Base-by-base conservation (phyloP, 202 grass and related monocot genomes). In the Carex arenaria region DNA sequence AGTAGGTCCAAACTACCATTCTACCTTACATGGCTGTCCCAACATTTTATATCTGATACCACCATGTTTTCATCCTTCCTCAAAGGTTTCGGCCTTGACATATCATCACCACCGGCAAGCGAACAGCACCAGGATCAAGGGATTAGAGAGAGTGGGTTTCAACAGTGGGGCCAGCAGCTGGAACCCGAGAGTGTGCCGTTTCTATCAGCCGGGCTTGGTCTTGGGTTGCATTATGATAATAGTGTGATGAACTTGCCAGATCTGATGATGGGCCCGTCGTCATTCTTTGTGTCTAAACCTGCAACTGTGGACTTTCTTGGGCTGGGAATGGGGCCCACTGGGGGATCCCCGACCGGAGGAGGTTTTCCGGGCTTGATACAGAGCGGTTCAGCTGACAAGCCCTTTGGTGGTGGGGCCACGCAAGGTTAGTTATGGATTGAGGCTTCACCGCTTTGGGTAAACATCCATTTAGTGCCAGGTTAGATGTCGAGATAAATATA, bases 261-360 rank as follows among this genome's bases (percentile, higher is more conserved):
- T 60, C 22, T 95, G n/a, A 96, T 98, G 85, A 98, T 92, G 96
- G 88, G 87, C 0, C 89, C 85, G 20, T 88, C 96, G 0, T 69
- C 88, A 0, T 75, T 96, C 64, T 95, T 96, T 71, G 82, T 68
- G 5, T 78, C 83, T 10, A 99, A 96, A 68, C 96, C 96, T 3
- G 89, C 96, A 1, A 99, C 96, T 0, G 76, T 99, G 63, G 96
- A 99, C 38, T 95, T 99, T 70, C 82, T 99, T 55, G 96, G 96
- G 0, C 88, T 99, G 0, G 93, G 93, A 5, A 92, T 99, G 91
- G 94, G 91, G 56, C 91, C 85, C 0, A 83, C 87, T 0, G 91
- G 84, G 2, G 88, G 85, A 11, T 61, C 91, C 0, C 70, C 81
- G 1, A 87, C 77, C 49, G 68, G 87, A 23, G 90, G 86, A 40